Base-by-base conservation (phyloP, 2,329 filamentous ascomycete genomes). In the Penicillium brevicompactum region DNA sequence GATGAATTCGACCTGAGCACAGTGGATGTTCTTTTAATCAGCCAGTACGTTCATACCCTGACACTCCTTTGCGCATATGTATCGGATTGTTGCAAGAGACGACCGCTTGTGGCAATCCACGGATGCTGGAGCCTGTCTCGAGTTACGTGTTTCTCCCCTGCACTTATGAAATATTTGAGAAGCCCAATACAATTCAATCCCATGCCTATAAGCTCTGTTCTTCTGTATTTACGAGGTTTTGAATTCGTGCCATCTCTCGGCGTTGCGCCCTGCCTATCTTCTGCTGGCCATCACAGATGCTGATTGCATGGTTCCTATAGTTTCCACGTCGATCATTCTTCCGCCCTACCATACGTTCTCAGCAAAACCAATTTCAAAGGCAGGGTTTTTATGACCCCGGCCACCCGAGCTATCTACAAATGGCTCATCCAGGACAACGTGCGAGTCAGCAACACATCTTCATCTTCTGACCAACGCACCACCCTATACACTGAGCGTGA, bases 381-480 rank as follows among this genome's bases (percentile, higher is more conserved):
- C 46, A 87, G 92, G 21, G 93, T 97, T 58, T 97, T 97, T 79
- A 99, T 97, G 93, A 99, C 94, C 49, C 94, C 99, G 79, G 92
- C 94, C 1, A 99, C 94, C 45, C 97, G 99, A 75, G 94, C 94
- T 66, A 99, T 99, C 72, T 99, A 99, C 84, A 97, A 97, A 78
- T 97, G 94, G 93, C 86, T 97, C 49, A 97, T 97, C 60, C 92
- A 96, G 74, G 94, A 99, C 76, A 96, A 92, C 63, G 91, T 99
- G 43, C 88, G 94, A 56, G 92, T 99, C 30, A 90, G 67, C 83
- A 94, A 81, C 81, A 91, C 70, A 31, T 80, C 82, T 2, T 84
- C 82, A 47, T 84, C 83, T 5, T 84, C 84, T 2, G 83, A 86
- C 65, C 83, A 85, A 59, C 80, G 84, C 61, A 84, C 84, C 22